These are phyloP conservation scores for Colletotrichum plurivorum DNA, from an alignment of 2,329 filamentous ascomycete genomes.

Conservation along the genomic window DNA sequence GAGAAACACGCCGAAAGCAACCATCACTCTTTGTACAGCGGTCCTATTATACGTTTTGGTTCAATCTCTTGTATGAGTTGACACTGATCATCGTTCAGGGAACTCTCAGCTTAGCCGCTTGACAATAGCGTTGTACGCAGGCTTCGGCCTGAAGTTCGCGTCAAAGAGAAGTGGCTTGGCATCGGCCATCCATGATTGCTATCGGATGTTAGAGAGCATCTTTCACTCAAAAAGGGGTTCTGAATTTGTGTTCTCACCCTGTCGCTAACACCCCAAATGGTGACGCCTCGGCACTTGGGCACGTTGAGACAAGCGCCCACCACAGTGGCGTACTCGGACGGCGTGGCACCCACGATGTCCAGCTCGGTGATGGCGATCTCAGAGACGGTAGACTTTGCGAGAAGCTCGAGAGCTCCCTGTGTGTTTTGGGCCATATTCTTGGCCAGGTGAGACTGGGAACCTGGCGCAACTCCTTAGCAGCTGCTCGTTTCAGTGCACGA, in stretches of 20 bases:
- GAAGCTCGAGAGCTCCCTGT: constrained; percentile 63
- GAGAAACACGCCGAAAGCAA: too few relatives aligned
- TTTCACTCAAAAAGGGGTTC: neutral
- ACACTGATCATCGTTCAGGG: neutral
- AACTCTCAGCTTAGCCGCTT: constrained; percentile 45
- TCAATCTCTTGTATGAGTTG: too few relatives aligned
- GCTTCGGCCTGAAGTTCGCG: constrained; percentile 63
- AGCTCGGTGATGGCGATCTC: constrained; percentile 78
- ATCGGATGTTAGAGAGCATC: constrained; percentile 2
- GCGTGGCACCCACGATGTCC: constrained; percentile 73
- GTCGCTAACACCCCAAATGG: constrained; percentile 71
- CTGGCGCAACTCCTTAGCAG: constrained; percentile 8
- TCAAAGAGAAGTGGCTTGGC: constrained; percentile 69
- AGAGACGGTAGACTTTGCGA: constrained; percentile 62
- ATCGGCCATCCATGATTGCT: constrained; percentile 65
- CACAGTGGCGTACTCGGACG: constrained; percentile 70
- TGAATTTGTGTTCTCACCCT: constrained; percentile 48
- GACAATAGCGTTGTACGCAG: constrained; percentile 63
- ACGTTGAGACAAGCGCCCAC: constrained; percentile 71
- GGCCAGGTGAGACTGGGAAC: constrained; percentile 69
- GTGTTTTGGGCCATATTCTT: constrained; percentile 60
- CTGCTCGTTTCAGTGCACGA: neutral
- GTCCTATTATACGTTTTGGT: too few relatives aligned
- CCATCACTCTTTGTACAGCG: too few relatives aligned
- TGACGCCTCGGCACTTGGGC: constrained; percentile 74